Evolutionary conservation across 1,139 yeast genomes (phyloP).

Genomic region (Suhomyces coccinellae): DNA sequence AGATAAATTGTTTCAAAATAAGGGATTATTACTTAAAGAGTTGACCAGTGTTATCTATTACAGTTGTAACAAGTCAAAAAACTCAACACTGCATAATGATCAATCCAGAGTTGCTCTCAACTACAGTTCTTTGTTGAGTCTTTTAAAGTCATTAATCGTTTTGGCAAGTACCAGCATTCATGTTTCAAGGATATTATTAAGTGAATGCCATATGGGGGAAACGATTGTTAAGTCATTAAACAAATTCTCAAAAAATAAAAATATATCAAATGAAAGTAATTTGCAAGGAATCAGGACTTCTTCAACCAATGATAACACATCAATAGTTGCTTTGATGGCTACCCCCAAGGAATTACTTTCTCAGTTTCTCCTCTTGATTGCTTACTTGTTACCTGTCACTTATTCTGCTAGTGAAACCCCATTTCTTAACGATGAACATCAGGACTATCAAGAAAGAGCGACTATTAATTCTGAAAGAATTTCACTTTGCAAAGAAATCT

Average conservation of each 20-base stretch:
- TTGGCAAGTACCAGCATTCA: slow-evolving; percentile 40
- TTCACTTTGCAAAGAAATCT: slow-evolving; percentile 23
- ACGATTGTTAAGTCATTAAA: slow-evolving; percentile 48
- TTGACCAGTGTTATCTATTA: slow-evolving; percentile 28
- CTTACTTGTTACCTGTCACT: slow-evolving; percentile 55
- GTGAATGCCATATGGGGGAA: slow-evolving; percentile 41
- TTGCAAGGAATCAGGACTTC: slow-evolving; percentile 17
- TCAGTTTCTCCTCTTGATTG: slow-evolving; percentile 56
- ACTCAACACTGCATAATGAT: slow-evolving; percentile 14
- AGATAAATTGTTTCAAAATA: slow-evolving; percentile 44
- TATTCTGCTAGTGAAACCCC: slow-evolving; percentile 34
- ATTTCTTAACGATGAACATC: slow-evolving; percentile 28
- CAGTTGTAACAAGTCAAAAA: slow-evolving; percentile 32
- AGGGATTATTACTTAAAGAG: slow-evolving; percentile 28
- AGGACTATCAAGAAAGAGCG: slow-evolving; percentile 27
- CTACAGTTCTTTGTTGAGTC: slow-evolving; percentile 36
- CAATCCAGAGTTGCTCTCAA: slow-evolving; percentile 25
- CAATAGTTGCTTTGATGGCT: slow-evolving; percentile 73
- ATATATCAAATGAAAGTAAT: background rate
- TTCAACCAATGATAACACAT: slow-evolving; percentile 12
- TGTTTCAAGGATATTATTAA: slow-evolving; percentile 41
- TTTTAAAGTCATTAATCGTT: slow-evolving; percentile 45
- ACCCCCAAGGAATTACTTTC: slow-evolving; percentile 67
- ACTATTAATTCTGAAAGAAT: slow-evolving; percentile 32
- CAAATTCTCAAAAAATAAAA: slow-evolving; percentile 28